Conservation (phyloP, 1,139 yeast genomes). For the Lizanozyma gosingica region DNA sequence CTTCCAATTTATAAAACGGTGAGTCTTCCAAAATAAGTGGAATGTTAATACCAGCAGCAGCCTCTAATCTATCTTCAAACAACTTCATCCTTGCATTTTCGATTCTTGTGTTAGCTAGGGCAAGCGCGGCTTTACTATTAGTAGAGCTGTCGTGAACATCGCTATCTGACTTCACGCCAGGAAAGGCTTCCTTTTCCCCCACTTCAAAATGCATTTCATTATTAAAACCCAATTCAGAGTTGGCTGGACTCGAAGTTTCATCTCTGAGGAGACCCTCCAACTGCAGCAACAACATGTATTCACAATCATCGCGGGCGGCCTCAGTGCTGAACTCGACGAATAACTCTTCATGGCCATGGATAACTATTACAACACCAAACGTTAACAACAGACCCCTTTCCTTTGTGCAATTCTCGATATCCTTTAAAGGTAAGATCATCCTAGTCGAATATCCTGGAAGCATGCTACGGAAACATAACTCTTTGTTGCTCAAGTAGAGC, state of each 20-base stretch:
- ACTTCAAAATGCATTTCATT: slow-evolving; percentile 13
- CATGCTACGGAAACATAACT: slow-evolving; percentile 70
- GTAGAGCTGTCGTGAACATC: background rate
- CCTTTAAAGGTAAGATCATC: slow-evolving; percentile 75
- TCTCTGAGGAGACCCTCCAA: slow-evolving; percentile 32
- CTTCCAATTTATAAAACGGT: slow-evolving; percentile 44
- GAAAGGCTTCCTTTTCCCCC: slow-evolving; percentile 9
- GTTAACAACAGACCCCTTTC: slow-evolving; percentile 44
- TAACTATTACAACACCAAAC: slow-evolving; percentile 57
- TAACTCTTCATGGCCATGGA: slow-evolving; percentile 70
- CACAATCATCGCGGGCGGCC: slow-evolving; percentile 70
- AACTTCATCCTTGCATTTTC: slow-evolving; percentile 47
- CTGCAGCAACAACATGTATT: slow-evolving; percentile 40
- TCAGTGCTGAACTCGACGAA: slow-evolving; percentile 64
- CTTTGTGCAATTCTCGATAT: slow-evolving; percentile 58
- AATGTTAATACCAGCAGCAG: slow-evolving; percentile 52
- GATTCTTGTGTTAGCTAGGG: slow-evolving; percentile 17
- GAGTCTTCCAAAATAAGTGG: slow-evolving; percentile 63
- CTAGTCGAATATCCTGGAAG: slow-evolving; percentile 71
- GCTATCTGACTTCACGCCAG: background rate
- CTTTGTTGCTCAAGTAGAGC: slow-evolving; percentile 57
- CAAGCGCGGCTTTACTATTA: slow-evolving; percentile 3
- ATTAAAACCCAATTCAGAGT: slow-evolving; percentile 22
- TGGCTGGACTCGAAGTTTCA: slow-evolving; percentile 19
- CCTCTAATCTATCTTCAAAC: slow-evolving; percentile 53